Evolutionary conservation across 805 yeast genomes (phyloP).

Genomic region (Saccharomycopsis babjevae): DNA sequence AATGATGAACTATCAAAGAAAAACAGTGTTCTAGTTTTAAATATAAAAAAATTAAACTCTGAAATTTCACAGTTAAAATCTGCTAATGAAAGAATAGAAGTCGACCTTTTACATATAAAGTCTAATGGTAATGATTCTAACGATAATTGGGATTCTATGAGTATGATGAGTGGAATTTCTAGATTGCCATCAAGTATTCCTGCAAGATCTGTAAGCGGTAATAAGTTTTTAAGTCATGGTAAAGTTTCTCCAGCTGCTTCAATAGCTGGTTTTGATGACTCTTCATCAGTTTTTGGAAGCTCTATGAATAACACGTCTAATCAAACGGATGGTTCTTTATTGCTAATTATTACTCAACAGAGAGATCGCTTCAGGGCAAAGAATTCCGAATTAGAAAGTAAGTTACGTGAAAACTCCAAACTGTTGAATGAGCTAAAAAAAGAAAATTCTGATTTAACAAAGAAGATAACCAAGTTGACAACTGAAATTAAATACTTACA

Average conservation of each 20-base stretch:
- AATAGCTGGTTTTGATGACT: conserved; percentile 21
- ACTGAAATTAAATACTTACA: conserved; percentile 66
- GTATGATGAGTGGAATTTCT: conserved; percentile 53
- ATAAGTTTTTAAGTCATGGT: conserved; percentile 29
- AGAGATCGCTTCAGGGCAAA: conserved; percentile 86
- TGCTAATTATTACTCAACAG: conserved; percentile 88
- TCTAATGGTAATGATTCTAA: conserved; percentile 29
- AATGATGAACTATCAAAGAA: conserved; percentile 37
- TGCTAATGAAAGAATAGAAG: conserved; percentile 57
- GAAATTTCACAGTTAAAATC: conserved; percentile 35
- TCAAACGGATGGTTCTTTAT: conserved; percentile 32
- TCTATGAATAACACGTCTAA: not conserved
- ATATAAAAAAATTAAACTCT: conserved; percentile 26
- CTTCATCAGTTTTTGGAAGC: conserved; percentile 6
- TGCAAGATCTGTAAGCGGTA: conserved; percentile 38
- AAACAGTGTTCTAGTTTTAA: conserved; percentile 31
- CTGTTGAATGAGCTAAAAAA: conserved; percentile 51
- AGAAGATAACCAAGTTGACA: conserved; percentile 69
- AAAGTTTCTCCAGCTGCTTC: conserved; percentile 31
- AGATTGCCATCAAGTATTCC: conserved; percentile 26
- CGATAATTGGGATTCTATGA: conserved; percentile 51
- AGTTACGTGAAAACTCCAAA: conserved; percentile 47
- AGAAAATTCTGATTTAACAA: conserved; percentile 52
- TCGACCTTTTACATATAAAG: conserved; percentile 56
- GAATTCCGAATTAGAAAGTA: conserved; percentile 77